Evolutionary conservation across 148 eudicot genomes (phyloP), one percentile per base, ranked within the genome.

Genomic region (Camellia granthamiana): DNA sequence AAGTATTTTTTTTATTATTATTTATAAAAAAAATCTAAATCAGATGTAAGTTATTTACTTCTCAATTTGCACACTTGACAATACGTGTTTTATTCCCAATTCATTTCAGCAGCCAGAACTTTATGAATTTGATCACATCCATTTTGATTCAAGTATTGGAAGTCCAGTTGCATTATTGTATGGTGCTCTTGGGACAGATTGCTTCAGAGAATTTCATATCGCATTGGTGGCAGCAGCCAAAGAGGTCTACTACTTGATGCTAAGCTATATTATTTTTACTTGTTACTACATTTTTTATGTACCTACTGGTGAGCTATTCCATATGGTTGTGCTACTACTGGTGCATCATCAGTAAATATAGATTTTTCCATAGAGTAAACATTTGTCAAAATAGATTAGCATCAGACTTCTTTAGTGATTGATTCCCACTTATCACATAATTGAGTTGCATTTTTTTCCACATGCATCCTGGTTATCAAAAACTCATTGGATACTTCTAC

Each of bases 161-260:
- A 90, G 91, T 85, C 92, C 94, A 49, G 86, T 87, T 81, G 92
- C 91, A 75, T 89, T 95, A 78, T 88, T 95, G 79, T 95, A 95
- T 91, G 98, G 97, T 77, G 93, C 97, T 81, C 92, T 95, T 78
- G 97, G 92, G 75, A 91, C 97, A 55, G 78, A 85, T 52, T 95
- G 98, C 88, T 95, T 95, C 75, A 82, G 69, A 76, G 90, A 90
- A 79, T 93, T 95, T 79, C 98, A 95, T 83, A 13, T 61, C 21
- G 81, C 78, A 49, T 93, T 95, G 85, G 89, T 85, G 56, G 84
- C 86, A 85, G 97, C 97, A 75, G 97, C 97, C 58, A 90, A 88
- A 88, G 84, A 91, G 97, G 98, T 94, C 65, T 65, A 60, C 51
- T 47, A 47, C 51, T 6, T 6, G 51, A 47, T 47, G 6, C 1